Percentiles rank a stretch among this genome's conserved stretches.
These are phyloP conservation scores for Mycosphaerella sp. DNA, from an alignment of 2,329 filamentous ascomycete species.

Conservation along the genomic window DNA sequence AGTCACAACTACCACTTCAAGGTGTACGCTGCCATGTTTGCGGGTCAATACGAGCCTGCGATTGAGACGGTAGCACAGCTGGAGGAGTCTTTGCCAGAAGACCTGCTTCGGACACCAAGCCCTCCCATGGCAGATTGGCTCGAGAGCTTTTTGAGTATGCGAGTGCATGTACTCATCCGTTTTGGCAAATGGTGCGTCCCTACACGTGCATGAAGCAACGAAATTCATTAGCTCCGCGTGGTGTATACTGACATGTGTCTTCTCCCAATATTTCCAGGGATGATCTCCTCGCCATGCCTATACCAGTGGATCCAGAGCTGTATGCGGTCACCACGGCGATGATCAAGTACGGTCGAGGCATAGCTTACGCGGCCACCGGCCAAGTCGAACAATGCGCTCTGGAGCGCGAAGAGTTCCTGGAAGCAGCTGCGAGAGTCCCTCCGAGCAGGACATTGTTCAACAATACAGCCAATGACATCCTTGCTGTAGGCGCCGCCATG, in stretches of 20 bases:
- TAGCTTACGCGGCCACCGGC: conserved; percentile 58
- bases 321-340: conserved; percentile 66
- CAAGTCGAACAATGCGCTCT: conserved; percentile 49
- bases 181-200: conserved; percentile 58
- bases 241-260: neutral
- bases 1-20: conserved; percentile 69
- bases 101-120: conserved; percentile 56
- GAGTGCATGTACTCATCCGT: conserved; percentile 62
- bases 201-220: neutral
- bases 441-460: conserved; percentile 60
- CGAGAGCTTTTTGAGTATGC: conserved; percentile 62
- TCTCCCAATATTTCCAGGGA: conserved; percentile 23
- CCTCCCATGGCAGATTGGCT: conserved; percentile 76
- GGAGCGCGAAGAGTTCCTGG: conserved; percentile 47
- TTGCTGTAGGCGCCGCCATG: conserved; percentile 57
- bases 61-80: conserved; percentile 55
- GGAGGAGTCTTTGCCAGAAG: conserved; percentile 57
- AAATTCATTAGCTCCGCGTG: no score
- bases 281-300: conserved; percentile 51
- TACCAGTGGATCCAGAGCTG: conserved; percentile 54
- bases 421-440: conserved; percentile 49
- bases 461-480: conserved; percentile 58
- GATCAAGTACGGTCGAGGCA: conserved; percentile 59
- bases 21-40: conserved; percentile 73
- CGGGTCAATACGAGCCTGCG: conserved; percentile 57